Percentiles rank a stretch among this genome's conserved stretches.
Conservation (phyloP, 352 stramenopile genomes). For the Pythium scleroteichum region DNA sequence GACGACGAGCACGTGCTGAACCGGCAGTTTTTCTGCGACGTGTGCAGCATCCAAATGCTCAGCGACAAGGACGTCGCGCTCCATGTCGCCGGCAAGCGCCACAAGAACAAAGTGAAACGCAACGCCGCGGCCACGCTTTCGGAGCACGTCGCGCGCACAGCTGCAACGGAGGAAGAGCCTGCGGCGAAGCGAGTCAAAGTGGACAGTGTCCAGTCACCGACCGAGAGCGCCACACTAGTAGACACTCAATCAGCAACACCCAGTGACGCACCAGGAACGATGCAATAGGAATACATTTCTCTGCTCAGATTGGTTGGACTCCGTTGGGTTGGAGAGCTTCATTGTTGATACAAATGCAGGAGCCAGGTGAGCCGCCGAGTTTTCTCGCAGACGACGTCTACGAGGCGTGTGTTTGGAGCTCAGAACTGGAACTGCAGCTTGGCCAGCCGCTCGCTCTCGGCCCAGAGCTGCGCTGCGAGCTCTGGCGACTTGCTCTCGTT, state of each 20-base stretch:
- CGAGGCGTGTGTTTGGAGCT: too few species aligned
- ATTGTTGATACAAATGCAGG: too few species aligned
- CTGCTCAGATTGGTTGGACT: too few species aligned
- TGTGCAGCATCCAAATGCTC: constrained; percentile 68
- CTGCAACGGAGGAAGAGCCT: not conserved
- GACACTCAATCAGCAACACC: too few species aligned
- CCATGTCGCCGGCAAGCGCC: constrained; percentile 78
- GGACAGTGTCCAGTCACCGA: not conserved
- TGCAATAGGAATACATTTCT: too few species aligned
- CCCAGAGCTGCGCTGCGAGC: too few species aligned
- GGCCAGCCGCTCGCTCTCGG: not conserved
- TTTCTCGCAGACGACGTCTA: too few species aligned
- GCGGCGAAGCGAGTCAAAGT: constrained; percentile 9
- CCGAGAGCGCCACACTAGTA: not conserved
- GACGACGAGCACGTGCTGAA: constrained; percentile 47
- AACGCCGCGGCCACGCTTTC: constrained; percentile 52
- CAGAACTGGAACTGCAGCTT: constrained; percentile 9
- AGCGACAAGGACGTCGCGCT: constrained; percentile 73
- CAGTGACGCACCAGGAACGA: too few species aligned
- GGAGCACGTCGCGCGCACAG: constrained; percentile 36
- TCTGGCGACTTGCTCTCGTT: not conserved
- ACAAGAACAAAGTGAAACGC: constrained; percentile 77
- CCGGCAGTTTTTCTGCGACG: constrained; percentile 63
- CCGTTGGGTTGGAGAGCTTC: too few species aligned
- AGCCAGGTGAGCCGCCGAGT: too few species aligned